A percentile compares a stretch with the other conserved stretches of the same genome.
These are phyloP conservation scores for Phaeosphaeriaceae sp. DNA, from an alignment of 2,329 filamentous ascomycete genomes.

Conservation along the genomic window DNA sequence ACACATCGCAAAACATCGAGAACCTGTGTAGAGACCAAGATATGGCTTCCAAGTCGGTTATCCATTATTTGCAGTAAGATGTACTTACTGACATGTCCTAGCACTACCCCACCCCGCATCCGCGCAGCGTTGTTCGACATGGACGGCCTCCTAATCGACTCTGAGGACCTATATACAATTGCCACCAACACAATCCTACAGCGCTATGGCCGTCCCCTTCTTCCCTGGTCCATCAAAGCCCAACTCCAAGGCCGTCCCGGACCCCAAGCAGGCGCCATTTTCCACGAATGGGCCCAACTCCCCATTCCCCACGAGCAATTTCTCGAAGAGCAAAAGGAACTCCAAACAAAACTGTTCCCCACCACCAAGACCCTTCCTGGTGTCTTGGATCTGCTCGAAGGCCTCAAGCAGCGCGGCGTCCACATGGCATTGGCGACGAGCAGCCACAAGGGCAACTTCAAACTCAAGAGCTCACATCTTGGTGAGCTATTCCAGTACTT, in stretches of 20 bases:
- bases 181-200: constrained; percentile 83
- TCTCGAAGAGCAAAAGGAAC: constrained; percentile 61
- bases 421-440: constrained; percentile 89
- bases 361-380: constrained; percentile 79
- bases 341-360: constrained; percentile 78
- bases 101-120: constrained; percentile 67
- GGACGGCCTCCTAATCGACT: constrained; percentile 94
- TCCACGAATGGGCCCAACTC: constrained; percentile 83
- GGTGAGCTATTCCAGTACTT: constrained; percentile 67
- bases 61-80: not conserved
- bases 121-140: constrained; percentile 97
- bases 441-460: constrained; percentile 74
- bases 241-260: constrained; percentile 74
- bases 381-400: constrained; percentile 70
- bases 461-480: constrained; percentile 73
- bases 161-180: constrained; percentile 86
- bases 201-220: constrained; percentile 71
- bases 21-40: not conserved
- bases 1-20: not conserved
- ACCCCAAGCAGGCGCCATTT: constrained; percentile 66
- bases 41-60: not conserved
- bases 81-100: constrained; percentile 2
- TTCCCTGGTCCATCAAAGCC: constrained; percentile 97
- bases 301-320: constrained; percentile 78
- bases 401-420: constrained; percentile 65